Evolutionary conservation across 2,329 filamentous ascomycete species (phyloP), one percentile per base, ranked within the genome.

Genomic region (Didymella lethalis): DNA sequence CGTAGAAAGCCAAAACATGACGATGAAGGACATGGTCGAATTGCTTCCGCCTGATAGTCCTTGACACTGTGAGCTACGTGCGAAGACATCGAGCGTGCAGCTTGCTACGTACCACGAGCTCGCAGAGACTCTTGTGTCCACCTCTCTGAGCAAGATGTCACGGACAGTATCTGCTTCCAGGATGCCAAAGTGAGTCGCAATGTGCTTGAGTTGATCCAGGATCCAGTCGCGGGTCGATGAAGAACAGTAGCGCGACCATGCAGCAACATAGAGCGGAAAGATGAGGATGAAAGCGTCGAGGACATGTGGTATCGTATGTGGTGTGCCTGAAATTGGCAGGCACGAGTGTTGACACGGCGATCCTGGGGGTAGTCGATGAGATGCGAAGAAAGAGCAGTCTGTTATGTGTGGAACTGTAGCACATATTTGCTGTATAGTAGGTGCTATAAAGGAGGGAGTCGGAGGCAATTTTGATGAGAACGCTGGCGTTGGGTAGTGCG

Each of bases 241-340:
- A 2, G 50, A 28, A 23, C 41, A 46, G 18, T 23, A 26, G 11
- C 51, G 32, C 18, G 51, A 54, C 51, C 44, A 53, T 10, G 31
- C 44, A 12, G 51, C 51, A 14, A 54, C 51, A 14, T 54, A 54
- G 12, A 54, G 44, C n/a, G 44, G 51, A 16, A 48, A 26, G 11
- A 54, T 32, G 10, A 48, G n/a, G 3, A 40, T 32, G 12, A 41
- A 54, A 8, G 26, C 44, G 8, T 47, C 43, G 6, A 31, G 51
- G 5, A 23, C n/a, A n/a, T 54, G 43, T 10, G 34, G 26, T 6
- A 38, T 32, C 5, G 51, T 41, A 18, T 53, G 50, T 12, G n/a
- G 10, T 18, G 6, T 6, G 25, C 16, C 12, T 26, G 23, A n/a
- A 2, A n/a, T 26, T 3, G 10, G 23, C 12, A 25, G 23, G 6